Conservation (phyloP, 805 yeast species). For the Hermanozyma aechmeae region DNA sequence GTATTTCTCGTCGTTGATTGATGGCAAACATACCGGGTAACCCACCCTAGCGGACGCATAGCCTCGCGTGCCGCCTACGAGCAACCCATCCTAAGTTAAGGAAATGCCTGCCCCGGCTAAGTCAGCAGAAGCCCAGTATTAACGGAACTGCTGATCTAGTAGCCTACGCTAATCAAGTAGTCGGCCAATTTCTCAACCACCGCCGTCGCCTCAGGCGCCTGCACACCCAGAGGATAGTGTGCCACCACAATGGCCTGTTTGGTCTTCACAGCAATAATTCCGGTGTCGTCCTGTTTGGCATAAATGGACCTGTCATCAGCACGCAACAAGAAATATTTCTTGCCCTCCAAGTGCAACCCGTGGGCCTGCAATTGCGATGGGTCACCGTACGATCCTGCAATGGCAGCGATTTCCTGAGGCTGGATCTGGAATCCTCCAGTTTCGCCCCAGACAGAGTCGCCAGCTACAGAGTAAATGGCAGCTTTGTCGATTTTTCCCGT, state of each 20-base stretch:
- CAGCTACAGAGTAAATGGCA: conserved; percentile 87
- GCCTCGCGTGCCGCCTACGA: no score
- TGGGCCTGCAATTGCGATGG: conserved; percentile 71
- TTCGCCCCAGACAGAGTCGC: conserved; percentile 91
- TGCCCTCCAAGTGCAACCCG: conserved; percentile 79
- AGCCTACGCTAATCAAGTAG: conserved; percentile 80
- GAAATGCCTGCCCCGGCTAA: no score
- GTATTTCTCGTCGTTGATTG: no score
- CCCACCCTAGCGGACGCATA: no score
- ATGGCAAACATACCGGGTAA: no score
- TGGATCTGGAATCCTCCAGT: conserved; percentile 57
- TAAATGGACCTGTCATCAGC: conserved; percentile 92
- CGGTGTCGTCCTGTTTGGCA: conserved; percentile 84
- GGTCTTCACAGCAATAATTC: conserved; percentile 86
- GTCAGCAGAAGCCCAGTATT: no score
- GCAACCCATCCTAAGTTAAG: no score
- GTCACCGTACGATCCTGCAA: conserved; percentile 75
- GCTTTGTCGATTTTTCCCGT: conserved; percentile 89
- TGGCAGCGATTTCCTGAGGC: conserved; percentile 59
- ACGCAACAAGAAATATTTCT: conserved; percentile 78
- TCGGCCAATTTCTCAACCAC: conserved; percentile 95
- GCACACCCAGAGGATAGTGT: conserved; percentile 88
- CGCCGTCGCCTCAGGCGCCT: conserved; percentile 91
- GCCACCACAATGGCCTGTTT: conserved; percentile 87
- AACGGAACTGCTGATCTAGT: no score